Percentiles rank a stretch among this genome's conserved stretches.
Evolutionary conservation across 352 stramenopile genomes (phyloP).

Genomic region (Thalassiosira oceanica): DNA sequence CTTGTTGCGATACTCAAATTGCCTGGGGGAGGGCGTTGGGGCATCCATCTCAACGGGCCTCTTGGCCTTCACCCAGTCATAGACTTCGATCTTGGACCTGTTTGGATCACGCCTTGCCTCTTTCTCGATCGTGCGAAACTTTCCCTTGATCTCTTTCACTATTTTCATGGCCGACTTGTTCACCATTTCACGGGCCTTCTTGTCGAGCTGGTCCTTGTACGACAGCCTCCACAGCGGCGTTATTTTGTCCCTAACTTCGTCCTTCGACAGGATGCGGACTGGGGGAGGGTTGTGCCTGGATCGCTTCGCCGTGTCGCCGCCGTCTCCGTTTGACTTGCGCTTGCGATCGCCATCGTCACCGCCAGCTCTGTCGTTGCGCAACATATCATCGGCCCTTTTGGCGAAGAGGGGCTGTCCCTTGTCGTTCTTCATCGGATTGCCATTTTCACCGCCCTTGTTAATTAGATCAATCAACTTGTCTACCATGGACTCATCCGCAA

Average conservation of each 20-base stretch:
- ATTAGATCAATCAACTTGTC: constrained; percentile 51
- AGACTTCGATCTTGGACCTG: constrained; percentile 31
- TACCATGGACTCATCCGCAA: constrained; percentile 55
- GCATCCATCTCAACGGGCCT: constrained; percentile 78
- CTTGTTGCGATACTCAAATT: constrained; percentile 94
- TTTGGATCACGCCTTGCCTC: constrained; percentile 42
- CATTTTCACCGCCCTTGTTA: constrained; percentile 35
- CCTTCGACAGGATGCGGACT: constrained; percentile 20
- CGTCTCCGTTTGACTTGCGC: constrained; percentile 11
- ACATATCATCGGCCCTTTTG: constrained; percentile 33
- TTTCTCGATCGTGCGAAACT: constrained; percentile 55
- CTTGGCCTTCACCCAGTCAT: constrained; percentile 60
- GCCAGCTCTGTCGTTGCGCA: constrained; percentile 8
- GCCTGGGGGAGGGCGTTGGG: constrained; percentile 84
- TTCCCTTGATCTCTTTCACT: constrained; percentile 60
- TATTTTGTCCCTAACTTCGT: constrained; percentile 62
- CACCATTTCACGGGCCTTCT: constrained; percentile 96
- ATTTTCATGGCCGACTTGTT: constrained; percentile 80
- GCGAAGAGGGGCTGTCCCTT: constrained; percentile 30
- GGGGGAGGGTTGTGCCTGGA: constrained; percentile 7
- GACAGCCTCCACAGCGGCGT: constrained; percentile 72
- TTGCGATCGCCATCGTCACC: constrained; percentile 21
- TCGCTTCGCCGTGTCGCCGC: constrained; percentile 8
- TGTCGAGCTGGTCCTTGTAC: constrained; percentile 90
- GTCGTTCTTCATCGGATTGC: constrained; percentile 45